These are phyloP conservation scores for Ceratocystis cacaofunesta DNA, from an alignment of 2,329 filamentous ascomycete species.

Conservation along the genomic window DNA sequence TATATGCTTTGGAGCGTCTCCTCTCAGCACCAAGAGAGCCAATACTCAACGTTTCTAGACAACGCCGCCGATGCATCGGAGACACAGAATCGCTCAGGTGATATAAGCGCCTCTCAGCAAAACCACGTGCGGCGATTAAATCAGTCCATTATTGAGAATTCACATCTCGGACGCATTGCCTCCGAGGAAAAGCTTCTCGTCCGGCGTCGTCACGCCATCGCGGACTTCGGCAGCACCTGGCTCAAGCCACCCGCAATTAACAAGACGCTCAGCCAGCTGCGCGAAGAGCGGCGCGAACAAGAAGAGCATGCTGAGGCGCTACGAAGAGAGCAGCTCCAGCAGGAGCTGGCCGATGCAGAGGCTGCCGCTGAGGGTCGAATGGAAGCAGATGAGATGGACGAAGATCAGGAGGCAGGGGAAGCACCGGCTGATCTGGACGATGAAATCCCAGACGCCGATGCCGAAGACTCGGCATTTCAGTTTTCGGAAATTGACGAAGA, in stretches of 20 bases:
- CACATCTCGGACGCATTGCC: slow-evolving; percentile 52
- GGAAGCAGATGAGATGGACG: slow-evolving; percentile 36
- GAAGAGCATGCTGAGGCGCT: slow-evolving; percentile 70
- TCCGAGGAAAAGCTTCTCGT: slow-evolving; percentile 65
- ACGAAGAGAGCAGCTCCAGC: slow-evolving; percentile 52
- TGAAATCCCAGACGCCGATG: slow-evolving; percentile 54
- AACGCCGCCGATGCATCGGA: slow-evolving; percentile 22
- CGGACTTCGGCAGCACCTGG: slow-evolving; percentile 80
- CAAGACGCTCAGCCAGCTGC: slow-evolving; percentile 81
- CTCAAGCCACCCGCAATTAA: slow-evolving; percentile 73
- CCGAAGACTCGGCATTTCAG: slow-evolving; percentile 26
- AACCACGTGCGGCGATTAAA: slow-evolving; percentile 25
- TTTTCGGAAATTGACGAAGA: slow-evolving; percentile 29
- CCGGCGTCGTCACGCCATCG: slow-evolving; percentile 64
- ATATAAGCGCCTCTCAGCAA: slow-evolving; percentile 16
- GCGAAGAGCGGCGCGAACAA: slow-evolving; percentile 77
- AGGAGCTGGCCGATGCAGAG: slow-evolving; percentile 60
- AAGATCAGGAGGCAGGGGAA: slow-evolving; percentile 40
- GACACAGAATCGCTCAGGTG: slow-evolving; percentile 23
- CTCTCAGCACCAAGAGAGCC: slow-evolving; percentile 35
- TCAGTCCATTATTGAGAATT: slow-evolving; percentile 35
- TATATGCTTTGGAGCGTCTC: slow-evolving; percentile 62
- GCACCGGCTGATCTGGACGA: slow-evolving; percentile 49
- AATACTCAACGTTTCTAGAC: slow-evolving; percentile 25
- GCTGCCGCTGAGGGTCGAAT: slow-evolving; percentile 29